phyloP scores from a whole-genome alignment of 768 basidiomycete genomes.

The Phallus indusiatus region DNA sequence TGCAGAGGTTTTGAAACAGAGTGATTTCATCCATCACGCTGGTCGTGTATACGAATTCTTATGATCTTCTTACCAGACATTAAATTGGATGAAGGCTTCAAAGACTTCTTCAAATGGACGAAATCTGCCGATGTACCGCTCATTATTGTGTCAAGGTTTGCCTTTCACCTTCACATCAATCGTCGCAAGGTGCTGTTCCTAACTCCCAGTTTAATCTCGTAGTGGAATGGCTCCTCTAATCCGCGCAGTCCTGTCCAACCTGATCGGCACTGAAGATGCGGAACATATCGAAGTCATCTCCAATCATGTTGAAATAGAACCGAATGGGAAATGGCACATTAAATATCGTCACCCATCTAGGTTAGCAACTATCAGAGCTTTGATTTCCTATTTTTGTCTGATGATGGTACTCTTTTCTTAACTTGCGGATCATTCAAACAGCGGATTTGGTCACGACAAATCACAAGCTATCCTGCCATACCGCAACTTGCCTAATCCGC shows the following conservation, averaged over 20 bases:
- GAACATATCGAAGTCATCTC: conserved; percentile 82
- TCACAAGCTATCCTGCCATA: conserved; percentile 91
- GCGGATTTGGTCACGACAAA: conserved; percentile 93
- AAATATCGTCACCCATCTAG: conserved; percentile 83
- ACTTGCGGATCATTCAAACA: conserved; percentile 19
- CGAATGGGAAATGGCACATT: conserved; percentile 70
- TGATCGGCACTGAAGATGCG: conserved; percentile 65
- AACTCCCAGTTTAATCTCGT: background rate
- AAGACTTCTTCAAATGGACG: conserved; percentile 79
- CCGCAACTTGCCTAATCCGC: conserved; percentile 54
- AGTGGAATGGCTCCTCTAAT: conserved; percentile 95
- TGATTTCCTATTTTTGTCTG: background rate
- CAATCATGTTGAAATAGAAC: conserved; percentile 69
- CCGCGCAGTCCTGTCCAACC: conserved; percentile 77
- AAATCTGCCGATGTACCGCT: conserved; percentile 73
- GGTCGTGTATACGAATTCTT: background rate
- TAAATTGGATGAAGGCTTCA: conserved; percentile 81
- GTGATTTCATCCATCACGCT: conserved; percentile 28
- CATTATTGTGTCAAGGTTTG: conserved; percentile 85
- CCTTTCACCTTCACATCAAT: background rate
- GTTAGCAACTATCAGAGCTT: conserved; percentile 28
- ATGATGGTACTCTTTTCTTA: background rate
- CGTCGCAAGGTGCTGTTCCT: background rate
- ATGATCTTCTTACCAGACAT: conserved; percentile 47
- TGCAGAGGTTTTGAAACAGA: conserved; percentile 60